Percentiles rank a stretch among this genome's conserved stretches.
Evolutionary conservation across 2,329 filamentous ascomycete species (phyloP).

Genomic region (Pestalotiopsis fici): DNA sequence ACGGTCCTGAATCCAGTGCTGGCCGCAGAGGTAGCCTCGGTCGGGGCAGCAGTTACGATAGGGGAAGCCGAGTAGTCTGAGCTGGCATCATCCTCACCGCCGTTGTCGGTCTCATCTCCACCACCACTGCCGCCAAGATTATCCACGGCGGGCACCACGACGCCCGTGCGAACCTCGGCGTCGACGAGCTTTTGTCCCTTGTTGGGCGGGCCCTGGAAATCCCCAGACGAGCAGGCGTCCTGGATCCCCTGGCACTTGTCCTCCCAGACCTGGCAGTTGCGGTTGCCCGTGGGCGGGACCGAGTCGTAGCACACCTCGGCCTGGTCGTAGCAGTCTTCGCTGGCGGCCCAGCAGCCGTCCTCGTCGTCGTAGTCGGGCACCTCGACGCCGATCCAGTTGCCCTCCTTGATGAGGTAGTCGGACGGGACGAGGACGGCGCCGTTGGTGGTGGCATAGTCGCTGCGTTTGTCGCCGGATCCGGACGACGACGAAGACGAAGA

Average conservation of each 20-base stretch:
- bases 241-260: conserved; percentile 57
- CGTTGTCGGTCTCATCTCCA: not conserved
- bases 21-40: not conserved
- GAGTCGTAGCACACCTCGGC: conserved; percentile 57
- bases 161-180: conserved; percentile 14
- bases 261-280: conserved; percentile 64
- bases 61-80: not conserved
- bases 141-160: not conserved
- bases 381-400: conserved; percentile 71
- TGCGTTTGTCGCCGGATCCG: conserved; percentile 12
- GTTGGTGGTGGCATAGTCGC: conserved; percentile 27
- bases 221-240: conserved; percentile 39
- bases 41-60: not conserved
- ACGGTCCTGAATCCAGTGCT: not conserved
- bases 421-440: conserved; percentile 53
- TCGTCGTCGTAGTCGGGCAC: conserved; percentile 57
- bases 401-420: conserved; percentile 65
- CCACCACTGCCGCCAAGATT: not conserved
- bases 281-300: conserved; percentile 59
- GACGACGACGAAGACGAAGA: conserved; percentile 6
- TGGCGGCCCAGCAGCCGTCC: conserved; percentile 60
- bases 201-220: conserved; percentile 50
- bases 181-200: conserved; percentile 34
- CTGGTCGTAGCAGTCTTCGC: conserved; percentile 60
- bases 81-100: not conserved